Conservation (phyloP, 305 asterid genomes). For the Fraxinus albicans region DNA sequence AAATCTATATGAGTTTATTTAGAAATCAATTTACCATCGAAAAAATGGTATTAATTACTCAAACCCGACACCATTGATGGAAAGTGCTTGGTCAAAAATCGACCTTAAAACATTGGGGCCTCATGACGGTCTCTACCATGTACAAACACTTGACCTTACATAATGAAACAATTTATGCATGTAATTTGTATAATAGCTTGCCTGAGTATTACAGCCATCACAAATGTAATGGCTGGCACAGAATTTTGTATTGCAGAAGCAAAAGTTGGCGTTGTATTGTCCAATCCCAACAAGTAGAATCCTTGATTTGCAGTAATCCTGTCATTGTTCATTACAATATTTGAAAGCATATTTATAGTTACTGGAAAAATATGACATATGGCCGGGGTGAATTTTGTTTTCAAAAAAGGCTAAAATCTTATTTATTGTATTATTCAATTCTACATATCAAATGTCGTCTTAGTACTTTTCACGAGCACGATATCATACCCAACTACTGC, state of each 20-base stretch:
- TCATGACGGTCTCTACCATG: too few relatives aligned
- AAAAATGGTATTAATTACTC: neutral
- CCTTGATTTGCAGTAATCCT: conserved; percentile 98
- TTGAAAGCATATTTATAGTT: neutral
- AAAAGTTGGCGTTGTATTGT: conserved; percentile 90
- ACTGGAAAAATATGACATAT: neutral
- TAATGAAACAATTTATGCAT: neutral
- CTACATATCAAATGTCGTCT: too few relatives aligned
- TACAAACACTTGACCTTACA: neutral
- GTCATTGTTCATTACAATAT: neutral
- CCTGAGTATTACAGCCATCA: conserved; percentile 74
- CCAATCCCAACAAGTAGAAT: conserved; percentile 90
- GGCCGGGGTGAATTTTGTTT: neutral
- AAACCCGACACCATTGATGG: neutral
- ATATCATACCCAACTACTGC: neutral
- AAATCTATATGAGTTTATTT: too few relatives aligned
- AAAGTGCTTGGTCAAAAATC: too few relatives aligned
- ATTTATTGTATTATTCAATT: neutral
- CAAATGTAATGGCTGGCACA: conserved; percentile 16
- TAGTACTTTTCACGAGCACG: neutral
- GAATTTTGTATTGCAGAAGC: conserved; percentile 70
- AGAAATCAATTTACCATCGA: too few relatives aligned
- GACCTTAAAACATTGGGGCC: too few relatives aligned
- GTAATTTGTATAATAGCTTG: conserved; percentile 20
- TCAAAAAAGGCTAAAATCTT: neutral